A percentile compares a stretch with the other conserved stretches of the same genome.
Evolutionary conservation across 495 filamentous ascomycete genomes (phyloP).

Genomic region (Neurospora sp.): DNA sequence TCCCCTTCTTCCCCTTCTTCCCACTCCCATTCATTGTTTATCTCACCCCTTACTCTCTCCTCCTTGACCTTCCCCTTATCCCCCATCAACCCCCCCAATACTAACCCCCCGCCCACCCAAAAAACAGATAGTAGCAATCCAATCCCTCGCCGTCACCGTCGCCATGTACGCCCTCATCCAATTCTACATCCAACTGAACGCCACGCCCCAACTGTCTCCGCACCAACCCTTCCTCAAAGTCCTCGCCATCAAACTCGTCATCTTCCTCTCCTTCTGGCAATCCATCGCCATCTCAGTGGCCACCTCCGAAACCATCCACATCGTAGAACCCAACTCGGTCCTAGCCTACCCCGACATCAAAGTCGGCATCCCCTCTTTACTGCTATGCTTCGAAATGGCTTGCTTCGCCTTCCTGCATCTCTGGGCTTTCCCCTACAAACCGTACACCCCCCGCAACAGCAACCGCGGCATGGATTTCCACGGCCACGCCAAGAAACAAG

Average conservation of each 20-base stretch:
- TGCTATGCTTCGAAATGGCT: constrained; percentile 84
- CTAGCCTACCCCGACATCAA: constrained; percentile 67
- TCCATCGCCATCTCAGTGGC: constrained; percentile 59
- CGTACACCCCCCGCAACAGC: constrained; percentile 15
- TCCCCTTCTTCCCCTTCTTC: background rate
- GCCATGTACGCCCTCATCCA: constrained; percentile 92
- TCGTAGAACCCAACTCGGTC: constrained; percentile 49
- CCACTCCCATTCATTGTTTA: background rate
- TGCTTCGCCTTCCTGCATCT: constrained; percentile 70
- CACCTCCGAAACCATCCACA: constrained; percentile 44
- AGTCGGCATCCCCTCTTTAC: constrained; percentile 66
- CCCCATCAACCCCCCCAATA: background rate
- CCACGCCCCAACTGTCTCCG: constrained; percentile 51
- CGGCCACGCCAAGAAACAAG: constrained; percentile 36
- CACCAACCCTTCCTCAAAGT: constrained; percentile 75
- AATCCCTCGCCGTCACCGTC: constrained; percentile 64
- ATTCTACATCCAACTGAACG: constrained; percentile 65
- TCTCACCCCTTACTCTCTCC: background rate
- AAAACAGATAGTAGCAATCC: constrained; percentile 52
- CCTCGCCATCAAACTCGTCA: constrained; percentile 82
- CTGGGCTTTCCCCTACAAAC: constrained; percentile 66
- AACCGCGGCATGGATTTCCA: constrained; percentile 34
- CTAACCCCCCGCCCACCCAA: background rate
- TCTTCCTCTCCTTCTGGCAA: constrained; percentile 95
- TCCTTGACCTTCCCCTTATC: background rate